A percentile compares a stretch with the other conserved stretches of the same genome.
Evolutionary conservation across 2,329 filamentous ascomycete species (phyloP).

Genomic region (Rutstroemia sp.): DNA sequence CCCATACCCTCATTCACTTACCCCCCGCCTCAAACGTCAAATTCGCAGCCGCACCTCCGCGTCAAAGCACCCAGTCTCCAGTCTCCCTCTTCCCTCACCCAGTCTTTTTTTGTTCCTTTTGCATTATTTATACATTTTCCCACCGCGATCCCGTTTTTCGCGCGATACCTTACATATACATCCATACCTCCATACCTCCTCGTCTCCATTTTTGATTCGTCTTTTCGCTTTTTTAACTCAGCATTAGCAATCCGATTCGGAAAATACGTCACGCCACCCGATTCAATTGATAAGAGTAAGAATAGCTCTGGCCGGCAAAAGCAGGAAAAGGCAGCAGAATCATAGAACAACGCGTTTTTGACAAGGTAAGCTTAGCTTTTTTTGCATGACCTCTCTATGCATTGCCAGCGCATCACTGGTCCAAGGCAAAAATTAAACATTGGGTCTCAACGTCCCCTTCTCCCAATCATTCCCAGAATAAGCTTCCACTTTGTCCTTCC

Average conservation of each 20-base stretch:
- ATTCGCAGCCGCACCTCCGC: background rate
- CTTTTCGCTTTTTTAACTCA: background rate
- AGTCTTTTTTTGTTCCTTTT: background rate
- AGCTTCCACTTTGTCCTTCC: conserved; percentile 20
- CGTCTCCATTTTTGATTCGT: background rate
- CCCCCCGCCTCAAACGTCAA: background rate
- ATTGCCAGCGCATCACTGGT: conserved; percentile 31
- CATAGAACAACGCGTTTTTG: conserved; percentile 8
- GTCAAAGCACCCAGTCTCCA: background rate
- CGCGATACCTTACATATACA: background rate
- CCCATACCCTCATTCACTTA: background rate
- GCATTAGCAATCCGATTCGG: conserved; percentile 2
- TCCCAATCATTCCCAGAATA: conserved; percentile 24
- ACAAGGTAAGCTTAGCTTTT: conserved; percentile 30
- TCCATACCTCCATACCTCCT: too few species aligned
- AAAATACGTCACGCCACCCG: conserved; percentile 18
- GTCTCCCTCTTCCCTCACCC: background rate
- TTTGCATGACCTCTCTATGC: conserved; percentile 24
- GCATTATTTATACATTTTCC: background rate
- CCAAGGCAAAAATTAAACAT: conserved; percentile 22
- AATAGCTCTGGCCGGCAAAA: conserved; percentile 15
- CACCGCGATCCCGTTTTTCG: background rate
- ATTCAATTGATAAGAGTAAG: conserved; percentile 1
- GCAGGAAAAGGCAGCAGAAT: conserved; percentile 16
- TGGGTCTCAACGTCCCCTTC: conserved; percentile 19